Percentiles rank a stretch among this genome's conserved stretches.
These are phyloP conservation scores for Lentinula lateritia DNA, from an alignment of 768 basidiomycete species.

Conservation along the genomic window DNA sequence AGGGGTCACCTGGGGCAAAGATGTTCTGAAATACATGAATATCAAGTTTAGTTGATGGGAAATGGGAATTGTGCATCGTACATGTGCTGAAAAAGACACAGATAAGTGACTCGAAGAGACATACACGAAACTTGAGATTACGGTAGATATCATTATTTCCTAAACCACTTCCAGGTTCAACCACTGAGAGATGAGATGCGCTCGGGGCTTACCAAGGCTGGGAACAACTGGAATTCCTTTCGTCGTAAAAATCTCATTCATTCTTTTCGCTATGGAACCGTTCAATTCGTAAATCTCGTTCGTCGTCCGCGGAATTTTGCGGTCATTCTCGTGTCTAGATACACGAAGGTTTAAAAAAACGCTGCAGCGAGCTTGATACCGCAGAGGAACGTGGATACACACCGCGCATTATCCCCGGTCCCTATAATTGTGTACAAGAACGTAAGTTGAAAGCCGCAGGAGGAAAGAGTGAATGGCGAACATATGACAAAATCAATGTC, in stretches of 20 bases:
- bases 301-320: conserved; percentile 71
- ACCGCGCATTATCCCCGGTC: conserved; percentile 67
- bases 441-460: neutral
- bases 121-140: conserved; percentile 31
- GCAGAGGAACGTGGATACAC: neutral
- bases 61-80: conserved; percentile 22
- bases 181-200: neutral
- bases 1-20: conserved; percentile 48
- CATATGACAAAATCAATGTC: conserved; percentile 91
- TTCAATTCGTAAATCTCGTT: conserved; percentile 78
- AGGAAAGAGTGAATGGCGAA: conserved; percentile 26
- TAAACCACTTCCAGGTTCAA: conserved; percentile 18
- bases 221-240: conserved; percentile 77
- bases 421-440: conserved; percentile 17
- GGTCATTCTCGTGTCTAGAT: conserved; percentile 45
- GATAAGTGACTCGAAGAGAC: conserved; percentile 9
- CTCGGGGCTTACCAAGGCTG: conserved; percentile 52
- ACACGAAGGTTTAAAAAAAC: neutral
- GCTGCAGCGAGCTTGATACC: neutral
- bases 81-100: conserved; percentile 44
- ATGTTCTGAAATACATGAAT: conserved; percentile 43
- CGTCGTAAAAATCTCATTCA: conserved; percentile 66
- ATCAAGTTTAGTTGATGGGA: neutral
- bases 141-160: conserved; percentile 94
- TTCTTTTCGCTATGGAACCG: conserved; percentile 52